Evolutionary conservation across 2,329 filamentous ascomycete genomes (phyloP).

Genomic region (Fusarium tuaranense): DNA sequence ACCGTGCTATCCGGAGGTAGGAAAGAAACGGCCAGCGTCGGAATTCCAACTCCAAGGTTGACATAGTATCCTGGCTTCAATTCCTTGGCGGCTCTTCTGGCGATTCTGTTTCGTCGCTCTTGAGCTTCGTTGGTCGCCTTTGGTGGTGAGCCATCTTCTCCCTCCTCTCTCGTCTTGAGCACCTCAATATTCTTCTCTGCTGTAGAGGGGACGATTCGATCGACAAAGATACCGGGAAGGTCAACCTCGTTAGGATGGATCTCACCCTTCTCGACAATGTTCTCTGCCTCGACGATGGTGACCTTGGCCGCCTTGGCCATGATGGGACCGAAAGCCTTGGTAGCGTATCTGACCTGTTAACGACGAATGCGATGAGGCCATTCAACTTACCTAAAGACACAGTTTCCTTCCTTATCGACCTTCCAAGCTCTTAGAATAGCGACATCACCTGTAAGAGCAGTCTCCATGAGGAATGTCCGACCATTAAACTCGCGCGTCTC

Average conservation of each 20-base stretch:
- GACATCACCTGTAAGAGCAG: conserved; percentile 79
- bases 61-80: conserved; percentile 84
- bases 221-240: conserved; percentile 85
- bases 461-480: conserved; percentile 81
- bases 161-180: conserved; percentile 65
- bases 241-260: conserved; percentile 81
- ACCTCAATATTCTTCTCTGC: conserved; percentile 79
- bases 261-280: conserved; percentile 81
- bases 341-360: conserved; percentile 67
- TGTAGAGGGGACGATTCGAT: conserved; percentile 82
- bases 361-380: background rate
- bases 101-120: conserved; percentile 76
- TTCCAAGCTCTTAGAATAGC: conserved; percentile 83
- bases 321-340: conserved; percentile 78
- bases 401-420: conserved; percentile 82
- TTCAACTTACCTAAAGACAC: conserved; percentile 72
- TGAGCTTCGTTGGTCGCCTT: conserved; percentile 60
- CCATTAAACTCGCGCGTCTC: conserved; percentile 81
- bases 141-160: conserved; percentile 49
- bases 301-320: conserved; percentile 85
- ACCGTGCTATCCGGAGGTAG: conserved; percentile 76
- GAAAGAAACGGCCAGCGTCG: conserved; percentile 85
- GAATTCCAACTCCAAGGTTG: conserved; percentile 87
- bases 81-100: conserved; percentile 81
- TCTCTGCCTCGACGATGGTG: conserved; percentile 86